phyloP scores from a whole-genome alignment of 2,329 filamentous ascomycete genomes.

The Curvularia spicifera region DNA sequence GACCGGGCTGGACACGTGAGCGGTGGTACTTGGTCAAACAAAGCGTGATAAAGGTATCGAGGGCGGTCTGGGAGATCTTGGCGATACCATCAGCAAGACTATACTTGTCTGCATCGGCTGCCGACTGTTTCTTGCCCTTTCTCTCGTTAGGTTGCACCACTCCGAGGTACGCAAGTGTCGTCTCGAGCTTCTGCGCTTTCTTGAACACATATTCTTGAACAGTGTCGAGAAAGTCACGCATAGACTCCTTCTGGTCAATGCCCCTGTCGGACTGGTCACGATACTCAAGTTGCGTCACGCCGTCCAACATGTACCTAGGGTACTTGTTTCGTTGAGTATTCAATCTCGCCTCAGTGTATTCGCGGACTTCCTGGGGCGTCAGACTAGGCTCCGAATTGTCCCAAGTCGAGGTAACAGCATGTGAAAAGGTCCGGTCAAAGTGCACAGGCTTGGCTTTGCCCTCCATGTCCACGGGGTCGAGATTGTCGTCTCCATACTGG shows the following conservation, averaged over 20 bases:
- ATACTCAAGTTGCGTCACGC: conserved; percentile 64
- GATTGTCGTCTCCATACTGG: conserved; percentile 92
- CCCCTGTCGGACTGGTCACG: conserved; percentile 69
- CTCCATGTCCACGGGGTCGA: conserved; percentile 98
- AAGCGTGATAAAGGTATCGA: conserved; percentile 77
- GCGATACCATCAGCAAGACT: conserved; percentile 70
- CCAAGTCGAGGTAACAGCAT: conserved; percentile 77
- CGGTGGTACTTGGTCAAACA: conserved; percentile 90
- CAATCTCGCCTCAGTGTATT: conserved; percentile 71
- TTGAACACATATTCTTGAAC: conserved; percentile 74
- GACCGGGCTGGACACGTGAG: conserved; percentile 90
- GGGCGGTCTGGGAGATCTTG: conserved; percentile 78
- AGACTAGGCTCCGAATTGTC: conserved; percentile 76
- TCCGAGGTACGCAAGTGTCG: conserved; percentile 43
- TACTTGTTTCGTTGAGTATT: conserved; percentile 68
- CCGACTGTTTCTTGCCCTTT: conserved; percentile 18
- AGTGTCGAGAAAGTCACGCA: conserved; percentile 78
- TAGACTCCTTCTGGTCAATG: conserved; percentile 70
- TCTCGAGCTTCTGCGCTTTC: conserved; percentile 68
- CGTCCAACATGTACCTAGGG: conserved; percentile 42
- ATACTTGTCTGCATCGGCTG: conserved; percentile 48
- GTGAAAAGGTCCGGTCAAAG: conserved; percentile 88
- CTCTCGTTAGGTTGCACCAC: conserved; percentile 24
- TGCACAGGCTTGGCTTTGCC: conserved; percentile 90
- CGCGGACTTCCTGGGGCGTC: conserved; percentile 73